Evolutionary conservation across 75 land plant species (phyloP).

Genomic region (Chamaecyparis obtusa): DNA sequence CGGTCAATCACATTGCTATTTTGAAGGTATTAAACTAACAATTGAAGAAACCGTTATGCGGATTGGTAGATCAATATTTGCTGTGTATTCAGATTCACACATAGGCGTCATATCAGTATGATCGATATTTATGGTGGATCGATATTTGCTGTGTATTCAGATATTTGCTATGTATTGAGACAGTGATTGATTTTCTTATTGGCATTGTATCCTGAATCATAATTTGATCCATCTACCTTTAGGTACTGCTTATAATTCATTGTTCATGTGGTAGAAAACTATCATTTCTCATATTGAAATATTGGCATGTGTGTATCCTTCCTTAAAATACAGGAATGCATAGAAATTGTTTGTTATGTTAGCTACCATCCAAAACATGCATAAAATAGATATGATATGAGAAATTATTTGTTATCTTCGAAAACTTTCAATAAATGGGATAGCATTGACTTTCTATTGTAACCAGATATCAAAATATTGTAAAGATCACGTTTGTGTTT

Average conservation of each 20-base stretch:
- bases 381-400: not conserved
- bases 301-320: not conserved
- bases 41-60: no score
- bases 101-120: no score
- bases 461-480: slow-evolving; percentile 76
- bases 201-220: not conserved
- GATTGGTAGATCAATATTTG: no score
- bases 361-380: not conserved
- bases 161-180: no score
- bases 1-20: no score
- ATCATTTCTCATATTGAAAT: not conserved
- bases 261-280: not conserved
- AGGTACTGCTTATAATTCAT: not conserved
- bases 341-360: not conserved
- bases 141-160: no score
- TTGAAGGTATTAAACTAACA: no score
- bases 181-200: not conserved
- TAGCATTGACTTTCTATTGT: slow-evolving; percentile 20
- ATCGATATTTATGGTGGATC: no score
- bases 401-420: no score
- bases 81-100: no score
- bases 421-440: slow-evolving; percentile 40
- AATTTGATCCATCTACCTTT: not conserved
- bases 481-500: no score
- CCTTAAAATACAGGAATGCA: not conserved